phyloP scores from a whole-genome alignment of 768 basidiomycete species.

The Lactarius sanguifluus region DNA sequence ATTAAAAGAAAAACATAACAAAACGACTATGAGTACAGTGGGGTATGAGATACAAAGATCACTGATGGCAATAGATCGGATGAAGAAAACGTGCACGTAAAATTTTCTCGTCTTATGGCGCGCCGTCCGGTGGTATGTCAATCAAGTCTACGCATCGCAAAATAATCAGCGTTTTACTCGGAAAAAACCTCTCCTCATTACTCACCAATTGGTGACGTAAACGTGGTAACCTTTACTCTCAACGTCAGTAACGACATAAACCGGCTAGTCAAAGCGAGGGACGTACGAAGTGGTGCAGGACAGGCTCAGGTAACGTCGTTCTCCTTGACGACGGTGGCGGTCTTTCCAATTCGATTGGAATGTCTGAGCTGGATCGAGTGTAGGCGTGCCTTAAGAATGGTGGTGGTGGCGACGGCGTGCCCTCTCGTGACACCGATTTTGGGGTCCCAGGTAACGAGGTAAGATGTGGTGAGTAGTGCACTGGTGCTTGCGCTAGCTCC shows the following conservation, averaged over 20 bases:
- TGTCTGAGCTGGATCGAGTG: slow-evolving; percentile 6
- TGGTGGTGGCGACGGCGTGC: slow-evolving; percentile 9
- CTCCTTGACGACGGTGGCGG: slow-evolving; percentile 17
- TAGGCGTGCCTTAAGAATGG: not conserved
- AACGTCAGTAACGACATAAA: not conserved
- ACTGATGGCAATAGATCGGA: not conserved
- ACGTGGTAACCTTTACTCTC: slow-evolving; percentile 36
- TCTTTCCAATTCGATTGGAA: slow-evolving; percentile 8
- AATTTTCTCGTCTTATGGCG: slow-evolving; percentile 1
- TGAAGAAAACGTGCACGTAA: not conserved
- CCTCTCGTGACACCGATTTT: slow-evolving; percentile 8
- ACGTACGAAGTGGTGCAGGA: slow-evolving; percentile 38
- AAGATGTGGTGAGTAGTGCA: not conserved
- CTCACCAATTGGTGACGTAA: slow-evolving; percentile 43
- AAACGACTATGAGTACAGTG: slow-evolving; percentile 5
- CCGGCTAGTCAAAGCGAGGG: not conserved
- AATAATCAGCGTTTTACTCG: not conserved
- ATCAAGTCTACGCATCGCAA: slow-evolving; percentile 16
- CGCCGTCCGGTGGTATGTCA: slow-evolving; percentile 6
- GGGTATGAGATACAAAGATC: slow-evolving; percentile 7
- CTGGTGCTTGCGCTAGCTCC: slow-evolving; percentile 4
- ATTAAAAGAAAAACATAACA: not conserved
- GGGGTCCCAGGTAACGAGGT: not conserved
- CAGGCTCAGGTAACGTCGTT: slow-evolving; percentile 3
- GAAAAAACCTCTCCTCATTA: not conserved